Conservation (phyloP, 129 eudicot genomes). For the Rutidosis leptorrhynchoides region DNA sequence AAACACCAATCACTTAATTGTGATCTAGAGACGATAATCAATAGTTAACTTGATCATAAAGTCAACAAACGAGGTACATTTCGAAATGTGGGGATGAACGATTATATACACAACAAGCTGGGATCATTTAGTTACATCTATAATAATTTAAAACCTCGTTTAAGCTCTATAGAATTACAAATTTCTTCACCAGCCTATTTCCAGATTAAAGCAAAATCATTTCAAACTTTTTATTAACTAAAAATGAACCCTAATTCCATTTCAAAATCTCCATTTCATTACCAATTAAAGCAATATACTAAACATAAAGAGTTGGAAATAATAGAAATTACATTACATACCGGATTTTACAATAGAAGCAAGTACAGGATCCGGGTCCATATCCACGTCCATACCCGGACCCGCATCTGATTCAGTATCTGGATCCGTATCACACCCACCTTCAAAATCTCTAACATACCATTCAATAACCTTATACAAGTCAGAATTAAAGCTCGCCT, state of each 20-base stretch:
- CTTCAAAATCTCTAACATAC: constrained; percentile 31
- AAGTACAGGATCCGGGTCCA: constrained; percentile 29
- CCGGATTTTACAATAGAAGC: constrained; percentile 31
- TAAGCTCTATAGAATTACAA: background rate
- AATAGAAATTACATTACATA: constrained; percentile 2
- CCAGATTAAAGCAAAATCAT: constrained; percentile 13
- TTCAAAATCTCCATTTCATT: background rate
- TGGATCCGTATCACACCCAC: constrained; percentile 27
- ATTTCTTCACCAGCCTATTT: background rate
- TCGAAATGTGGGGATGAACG: background rate
- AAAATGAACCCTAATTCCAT: background rate
- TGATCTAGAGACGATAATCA: background rate
- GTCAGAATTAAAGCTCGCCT: constrained; percentile 41
- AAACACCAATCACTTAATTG: no score
- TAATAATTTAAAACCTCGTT: background rate
- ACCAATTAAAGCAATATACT: background rate
- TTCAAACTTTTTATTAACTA: background rate
- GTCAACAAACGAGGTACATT: background rate
- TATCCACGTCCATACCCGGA: constrained; percentile 12
- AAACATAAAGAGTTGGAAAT: background rate
- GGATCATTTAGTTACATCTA: background rate
- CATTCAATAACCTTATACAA: constrained; percentile 48
- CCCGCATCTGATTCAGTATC: constrained; percentile 40
- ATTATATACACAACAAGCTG: background rate
- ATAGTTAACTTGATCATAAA: background rate